A percentile compares a stretch with the other conserved stretches of the same genome.
Conservation (phyloP, 1,139 yeast genomes). For the Lodderomyces oxycetoniae region DNA sequence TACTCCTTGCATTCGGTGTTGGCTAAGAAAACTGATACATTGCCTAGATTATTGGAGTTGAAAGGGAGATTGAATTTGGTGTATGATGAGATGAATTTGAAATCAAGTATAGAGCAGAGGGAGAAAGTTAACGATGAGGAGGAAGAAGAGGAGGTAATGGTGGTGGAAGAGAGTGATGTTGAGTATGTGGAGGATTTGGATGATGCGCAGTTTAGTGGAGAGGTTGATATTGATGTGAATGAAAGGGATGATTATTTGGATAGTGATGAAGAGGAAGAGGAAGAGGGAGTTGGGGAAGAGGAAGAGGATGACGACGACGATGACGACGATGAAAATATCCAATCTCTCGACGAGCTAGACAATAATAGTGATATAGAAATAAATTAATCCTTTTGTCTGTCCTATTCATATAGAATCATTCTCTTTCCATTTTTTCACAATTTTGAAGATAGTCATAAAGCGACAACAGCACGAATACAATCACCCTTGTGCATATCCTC, state of each 20-base stretch:
- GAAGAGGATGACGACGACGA: conserved; percentile 11
- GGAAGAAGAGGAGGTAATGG: conserved; percentile 27
- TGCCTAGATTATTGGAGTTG: conserved; percentile 75
- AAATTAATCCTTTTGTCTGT: conserved; percentile 10
- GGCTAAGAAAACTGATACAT: conserved; percentile 64
- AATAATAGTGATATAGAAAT: conserved; percentile 29
- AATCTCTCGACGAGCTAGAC: conserved; percentile 9
- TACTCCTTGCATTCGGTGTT: conserved; percentile 76
- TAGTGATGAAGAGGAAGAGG: conserved; percentile 23
- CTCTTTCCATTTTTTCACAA: conserved; percentile 4
- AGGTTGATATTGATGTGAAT: conserved; percentile 21
- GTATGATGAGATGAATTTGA: conserved; percentile 63
- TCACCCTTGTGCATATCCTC: conserved; percentile 93
- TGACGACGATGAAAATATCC: conserved; percentile 18
- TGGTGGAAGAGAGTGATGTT: conserved; percentile 33
- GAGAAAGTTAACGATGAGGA: no score
- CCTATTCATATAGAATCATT: not conserved
- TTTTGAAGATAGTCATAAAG: conserved; percentile 24
- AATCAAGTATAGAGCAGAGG: conserved; percentile 45
- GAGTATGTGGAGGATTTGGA: conserved; percentile 42
- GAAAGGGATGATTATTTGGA: conserved; percentile 18
- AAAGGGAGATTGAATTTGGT: conserved; percentile 78
- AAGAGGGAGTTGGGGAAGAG: conserved; percentile 18
- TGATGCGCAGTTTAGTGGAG: conserved; percentile 29
- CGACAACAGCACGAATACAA: conserved; percentile 87